Evolutionary conservation across 306 rosid genomes (phyloP).

Genomic region (Myrica gale): DNA sequence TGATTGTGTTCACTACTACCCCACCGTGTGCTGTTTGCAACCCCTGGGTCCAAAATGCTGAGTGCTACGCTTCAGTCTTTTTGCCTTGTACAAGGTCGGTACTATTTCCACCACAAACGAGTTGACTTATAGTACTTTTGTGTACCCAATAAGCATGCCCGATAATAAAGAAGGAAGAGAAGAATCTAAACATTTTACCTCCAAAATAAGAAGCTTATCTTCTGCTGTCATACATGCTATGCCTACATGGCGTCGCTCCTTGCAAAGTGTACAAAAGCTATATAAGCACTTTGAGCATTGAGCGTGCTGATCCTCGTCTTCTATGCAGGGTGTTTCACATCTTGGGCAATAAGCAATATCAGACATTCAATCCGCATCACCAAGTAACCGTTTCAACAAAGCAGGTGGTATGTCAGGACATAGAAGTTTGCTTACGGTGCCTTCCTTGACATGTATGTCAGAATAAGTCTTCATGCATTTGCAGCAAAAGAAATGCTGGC

Average conservation of each 20-base stretch:
- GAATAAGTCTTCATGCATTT: constrained; percentile 81
- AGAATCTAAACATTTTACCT: constrained; percentile 46
- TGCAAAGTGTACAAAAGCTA: constrained; percentile 85
- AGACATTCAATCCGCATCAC: constrained; percentile 65
- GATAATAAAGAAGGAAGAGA: not conserved
- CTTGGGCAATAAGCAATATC: constrained; percentile 83
- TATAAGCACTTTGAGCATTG: constrained; percentile 77
- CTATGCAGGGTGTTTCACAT: constrained; percentile 85
- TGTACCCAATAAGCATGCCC: not conserved
- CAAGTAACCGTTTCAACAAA: constrained; percentile 64
- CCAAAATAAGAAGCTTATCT: constrained; percentile 58
- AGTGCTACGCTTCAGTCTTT: constrained; percentile 53
- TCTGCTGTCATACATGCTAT: constrained; percentile 71
- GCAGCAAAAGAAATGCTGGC: constrained; percentile 81
- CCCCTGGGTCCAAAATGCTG: constrained; percentile 84
- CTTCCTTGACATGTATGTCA: constrained; percentile 75
- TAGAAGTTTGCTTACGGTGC: constrained; percentile 64
- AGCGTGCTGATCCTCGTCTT: constrained; percentile 82
- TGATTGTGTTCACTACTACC: constrained; percentile 27
- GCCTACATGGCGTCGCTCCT: constrained; percentile 87
- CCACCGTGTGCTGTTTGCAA: constrained; percentile 76
- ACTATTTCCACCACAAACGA: not conserved
- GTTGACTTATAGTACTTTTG: not conserved
- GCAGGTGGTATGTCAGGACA: constrained; percentile 84
- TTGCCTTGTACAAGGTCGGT: constrained; percentile 10